Percentiles rank a stretch among this genome's conserved stretches.
These are phyloP conservation scores for Gilbertella persicaria DNA, from an alignment of 371 early-diverging fungal species.

Conservation along the genomic window DNA sequence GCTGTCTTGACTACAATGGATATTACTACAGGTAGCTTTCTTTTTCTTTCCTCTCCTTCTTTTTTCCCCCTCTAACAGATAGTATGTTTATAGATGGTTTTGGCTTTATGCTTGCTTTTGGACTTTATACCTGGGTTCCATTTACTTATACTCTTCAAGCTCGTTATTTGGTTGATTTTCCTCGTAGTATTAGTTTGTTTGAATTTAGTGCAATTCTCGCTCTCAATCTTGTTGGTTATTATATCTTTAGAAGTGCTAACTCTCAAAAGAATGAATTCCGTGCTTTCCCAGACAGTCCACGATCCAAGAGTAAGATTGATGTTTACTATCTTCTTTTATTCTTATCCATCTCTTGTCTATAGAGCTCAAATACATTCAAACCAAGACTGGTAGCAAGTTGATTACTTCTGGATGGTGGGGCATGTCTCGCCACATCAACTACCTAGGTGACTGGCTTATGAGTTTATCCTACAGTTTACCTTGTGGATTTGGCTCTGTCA, in stretches of 20 bases:
- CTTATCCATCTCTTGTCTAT: neutral
- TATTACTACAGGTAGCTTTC: slow-evolving; percentile 63
- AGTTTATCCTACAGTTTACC: slow-evolving; percentile 81
- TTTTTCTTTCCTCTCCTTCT: neutral
- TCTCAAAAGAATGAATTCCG: slow-evolving; percentile 91
- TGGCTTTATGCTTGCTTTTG: slow-evolving; percentile 93
- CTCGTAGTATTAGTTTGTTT: slow-evolving; percentile 55
- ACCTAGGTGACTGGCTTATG: slow-evolving; percentile 90
- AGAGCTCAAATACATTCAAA: slow-evolving; percentile 83
- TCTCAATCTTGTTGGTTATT: slow-evolving; percentile 72
- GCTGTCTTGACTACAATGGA: slow-evolving; percentile 95
- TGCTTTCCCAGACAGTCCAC: slow-evolving; percentile 69
- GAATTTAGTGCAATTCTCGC: slow-evolving; percentile 54
- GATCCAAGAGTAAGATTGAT: slow-evolving; percentile 55
- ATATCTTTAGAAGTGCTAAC: slow-evolving; percentile 89
- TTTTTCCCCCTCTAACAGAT: no score
- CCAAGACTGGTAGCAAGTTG: slow-evolving; percentile 77
- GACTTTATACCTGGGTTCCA: slow-evolving; percentile 91
- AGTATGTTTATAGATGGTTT: slow-evolving; percentile 96
- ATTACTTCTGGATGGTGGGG: slow-evolving; percentile 95
- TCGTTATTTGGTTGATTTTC: slow-evolving; percentile 78
- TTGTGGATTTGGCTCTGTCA: slow-evolving; percentile 59
- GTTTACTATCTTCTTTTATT: neutral
- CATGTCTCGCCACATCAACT: slow-evolving; percentile 88
- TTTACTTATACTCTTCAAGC: slow-evolving; percentile 90